These are phyloP conservation scores for Lactuca sativa DNA, from an alignment of 129 eudicot species.

Conservation along the genomic window DNA sequence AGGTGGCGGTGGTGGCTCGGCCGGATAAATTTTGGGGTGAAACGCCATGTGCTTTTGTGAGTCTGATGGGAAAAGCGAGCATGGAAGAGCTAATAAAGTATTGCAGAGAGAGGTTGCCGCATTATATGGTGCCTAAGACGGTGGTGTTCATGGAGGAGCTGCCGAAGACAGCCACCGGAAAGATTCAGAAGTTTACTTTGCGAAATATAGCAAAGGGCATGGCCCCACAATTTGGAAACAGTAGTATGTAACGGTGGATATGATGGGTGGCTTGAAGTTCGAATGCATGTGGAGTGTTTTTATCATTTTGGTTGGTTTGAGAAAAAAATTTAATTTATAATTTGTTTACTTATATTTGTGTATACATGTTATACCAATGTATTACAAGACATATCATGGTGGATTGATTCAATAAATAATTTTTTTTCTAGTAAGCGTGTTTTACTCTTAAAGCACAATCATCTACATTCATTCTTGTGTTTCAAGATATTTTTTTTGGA, in stretches of 20 bases:
- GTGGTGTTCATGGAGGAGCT: conserved; percentile 68
- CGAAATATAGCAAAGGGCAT: conserved; percentile 49
- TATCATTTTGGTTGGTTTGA: not conserved
- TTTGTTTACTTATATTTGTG: not conserved
- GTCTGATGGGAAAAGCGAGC: conserved; percentile 43
- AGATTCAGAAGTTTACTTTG: conserved; percentile 55
- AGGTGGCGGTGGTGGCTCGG: conserved; percentile 72
- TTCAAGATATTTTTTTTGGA: too few relatives aligned
- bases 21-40: conserved; percentile 76
- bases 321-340: not conserved
- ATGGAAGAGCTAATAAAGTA: conserved; percentile 41
- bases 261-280: not conserved
- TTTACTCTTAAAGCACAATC: too few relatives aligned
- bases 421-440: too few relatives aligned
- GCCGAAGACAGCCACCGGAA: conserved; percentile 78
- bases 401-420: too few relatives aligned
- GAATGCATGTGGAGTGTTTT: not conserved
- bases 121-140: conserved; percentile 74
- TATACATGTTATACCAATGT: conserved; percentile 17
- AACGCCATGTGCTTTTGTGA: conserved; percentile 72
- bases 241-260: conserved; percentile 29
- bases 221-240: conserved; percentile 17
- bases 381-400: not conserved
- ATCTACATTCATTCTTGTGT: too few relatives aligned
- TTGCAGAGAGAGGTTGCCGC: conserved; percentile 59